Base-by-base conservation (phyloP, 2,329 filamentous ascomycete genomes). In the Aurifilum marmelostoma region DNA sequence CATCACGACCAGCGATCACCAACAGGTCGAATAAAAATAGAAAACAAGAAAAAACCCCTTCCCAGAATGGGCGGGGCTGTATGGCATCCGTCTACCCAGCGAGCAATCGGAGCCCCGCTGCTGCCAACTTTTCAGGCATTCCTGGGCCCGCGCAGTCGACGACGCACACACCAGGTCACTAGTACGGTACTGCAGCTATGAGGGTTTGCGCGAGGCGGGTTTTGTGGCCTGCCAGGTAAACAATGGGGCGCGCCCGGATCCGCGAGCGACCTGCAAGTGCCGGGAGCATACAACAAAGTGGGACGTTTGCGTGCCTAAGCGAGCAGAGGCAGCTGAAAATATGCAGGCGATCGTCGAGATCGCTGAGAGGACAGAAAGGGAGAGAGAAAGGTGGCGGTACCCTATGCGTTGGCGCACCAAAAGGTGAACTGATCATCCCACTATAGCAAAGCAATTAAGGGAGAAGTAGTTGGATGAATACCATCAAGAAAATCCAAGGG, bases 251-350 rank as follows among this genome's bases (percentile, higher is more conserved):
- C 34, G 34, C 34, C 34, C 34, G 8, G 7, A 16, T 56, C 64
- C 43, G 43, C 43, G 43, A 47, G 43, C 18, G 21, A 66, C 65
- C 52, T 67, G 52, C 59, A 66, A 27, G 56, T 63, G 41, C 56
- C 54, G 58, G 67, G 69, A 39, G 39, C n/a, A 65, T 58, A 61
- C 58, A 61, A 61, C 58, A 61, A 34, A 54, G 66, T 65, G 65
- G 70, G 64, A 21, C 37, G 50, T 34, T n/a, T 6, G 18, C 43
- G 59, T 41, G 34, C 54, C 54, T 67, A 71, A 71, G 72, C 69
- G 59, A 66, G 61, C 73, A 72, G 71, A 66, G 70, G 69, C 70
- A 78, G 77, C 77, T 78, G 76, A 78, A 76, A 75, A 69, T 43
- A 54, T 75, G 75, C 75, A 75, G 74, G 69, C 67, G 47, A 65